Evolutionary conservation across 2,329 filamentous ascomycete species (phyloP), one percentile per base, ranked within the genome.

Genomic region (Penicillium sclerotigenum): DNA sequence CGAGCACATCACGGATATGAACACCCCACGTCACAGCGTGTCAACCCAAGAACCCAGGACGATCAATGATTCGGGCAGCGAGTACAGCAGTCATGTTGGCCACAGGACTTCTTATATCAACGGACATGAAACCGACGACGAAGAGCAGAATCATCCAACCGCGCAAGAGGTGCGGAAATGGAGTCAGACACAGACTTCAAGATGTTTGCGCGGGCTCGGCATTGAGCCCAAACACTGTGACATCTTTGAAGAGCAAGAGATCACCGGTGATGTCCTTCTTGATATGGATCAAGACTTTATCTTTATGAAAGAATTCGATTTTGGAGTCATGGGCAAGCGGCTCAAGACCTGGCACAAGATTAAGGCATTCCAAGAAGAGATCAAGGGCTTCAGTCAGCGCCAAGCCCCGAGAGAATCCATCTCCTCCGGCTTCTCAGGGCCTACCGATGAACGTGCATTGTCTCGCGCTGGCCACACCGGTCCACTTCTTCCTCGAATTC

Each of bases 321-420:
- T 97, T 63, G 93, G 93, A 18, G 90, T 92, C 3, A 92, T 97
- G 64, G 93, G 93, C 9, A 84, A 90, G 55, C 84, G 93, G 59
- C 77, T 97, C 59, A 95, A 95, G 73, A 96, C 92, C 2, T 97
- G 93, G 93, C 91, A 97, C 74, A 96, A 94, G 75, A 92, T 97
- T 73, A 96, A 96, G 74, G 80, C 85, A 4, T 81, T 97, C 60
- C 93, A 97, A 71, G 90, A 96, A 67, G 91, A 97, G 72, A 87
- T 94, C 40, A 87, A 83, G 60, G 82, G 82, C 42, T 75, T 84
- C 75, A 66, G 85, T 75, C 76, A 70, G 56, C 70, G 68, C 45
- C 59, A 61, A 18, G 52, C 54, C 29, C 49, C 59, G 8, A 68
- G 70, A 57, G 63, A 68, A 42, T 73, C 71, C 20, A 54, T 66